Evolutionary conservation across 2,329 filamentous ascomycete species (phyloP).

Genomic region (Colletotrichum sp.): DNA sequence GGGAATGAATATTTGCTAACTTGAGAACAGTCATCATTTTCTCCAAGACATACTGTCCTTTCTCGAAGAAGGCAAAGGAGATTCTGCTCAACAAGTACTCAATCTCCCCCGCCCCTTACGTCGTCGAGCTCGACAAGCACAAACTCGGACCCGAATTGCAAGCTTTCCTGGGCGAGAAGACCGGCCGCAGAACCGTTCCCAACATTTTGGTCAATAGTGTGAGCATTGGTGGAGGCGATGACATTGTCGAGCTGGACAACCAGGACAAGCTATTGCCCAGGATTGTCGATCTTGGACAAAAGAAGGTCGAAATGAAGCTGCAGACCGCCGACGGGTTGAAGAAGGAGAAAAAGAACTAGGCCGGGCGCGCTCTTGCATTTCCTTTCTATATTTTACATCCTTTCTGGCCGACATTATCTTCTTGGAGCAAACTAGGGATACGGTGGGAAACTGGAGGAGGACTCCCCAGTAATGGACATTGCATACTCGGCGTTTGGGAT

Average conservation of each 20-base stretch:
- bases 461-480: conserved; percentile 6
- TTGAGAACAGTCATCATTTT: conserved; percentile 81
- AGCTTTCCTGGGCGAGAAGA: conserved; percentile 71
- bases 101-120: conserved; percentile 81
- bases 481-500: conserved; percentile 22
- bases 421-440: neutral
- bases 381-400: neutral
- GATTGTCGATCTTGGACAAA: conserved; percentile 76
- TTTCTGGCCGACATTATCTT: neutral
- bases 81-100: conserved; percentile 84
- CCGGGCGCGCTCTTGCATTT: neutral
- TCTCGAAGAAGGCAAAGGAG: conserved; percentile 83
- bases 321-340: conserved; percentile 33
- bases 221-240: conserved; percentile 90
- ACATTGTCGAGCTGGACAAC: conserved; percentile 75
- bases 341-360: conserved; percentile 1
- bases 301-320: conserved; percentile 61
- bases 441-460: conserved; percentile 1
- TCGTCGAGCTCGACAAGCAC: conserved; percentile 90
- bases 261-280: conserved; percentile 72
- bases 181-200: conserved; percentile 84
- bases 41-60: conserved; percentile 92
- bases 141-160: conserved; percentile 77
- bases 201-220: conserved; percentile 89
- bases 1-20: conserved; percentile 2